Evolutionary conservation across 768 basidiomycete genomes (phyloP).

Genomic region (Mycena rosella): DNA sequence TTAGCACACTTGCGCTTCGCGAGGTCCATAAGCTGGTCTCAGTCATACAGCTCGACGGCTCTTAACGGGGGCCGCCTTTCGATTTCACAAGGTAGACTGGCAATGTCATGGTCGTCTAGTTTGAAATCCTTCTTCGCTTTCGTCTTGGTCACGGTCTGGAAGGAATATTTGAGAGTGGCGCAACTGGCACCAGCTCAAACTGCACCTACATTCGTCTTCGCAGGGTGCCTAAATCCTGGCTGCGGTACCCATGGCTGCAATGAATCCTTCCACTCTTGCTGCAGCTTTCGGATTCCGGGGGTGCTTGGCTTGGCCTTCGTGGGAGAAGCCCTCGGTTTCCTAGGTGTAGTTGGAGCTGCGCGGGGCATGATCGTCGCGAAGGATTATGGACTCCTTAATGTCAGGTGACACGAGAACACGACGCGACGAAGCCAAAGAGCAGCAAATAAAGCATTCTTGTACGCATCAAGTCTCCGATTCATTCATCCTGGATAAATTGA

Average conservation of each 20-base stretch:
- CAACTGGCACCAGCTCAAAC: too few relatives aligned
- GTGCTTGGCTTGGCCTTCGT: neutral
- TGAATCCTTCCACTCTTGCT: neutral
- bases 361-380: neutral
- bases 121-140: neutral
- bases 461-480: too few relatives aligned
- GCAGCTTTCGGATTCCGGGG: neutral
- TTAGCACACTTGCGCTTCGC: neutral
- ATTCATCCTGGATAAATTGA: too few relatives aligned
- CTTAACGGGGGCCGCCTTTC: neutral
- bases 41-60: neutral
- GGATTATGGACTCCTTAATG: too few relatives aligned
- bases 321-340: neutral
- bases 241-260: neutral
- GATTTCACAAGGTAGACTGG: slow-evolving; percentile 1
- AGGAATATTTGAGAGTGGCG: neutral
- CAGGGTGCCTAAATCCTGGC: neutral
- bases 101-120: neutral
- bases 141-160: slow-evolving; percentile 1
- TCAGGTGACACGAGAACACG: neutral
- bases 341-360: neutral
- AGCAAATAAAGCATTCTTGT: too few relatives aligned
- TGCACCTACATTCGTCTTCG: neutral
- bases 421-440: neutral
- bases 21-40: neutral